Evolutionary conservation across 2,329 filamentous ascomycete species (phyloP), one percentile per base, ranked within the genome.

Genomic region (Fusarium xylarioides): DNA sequence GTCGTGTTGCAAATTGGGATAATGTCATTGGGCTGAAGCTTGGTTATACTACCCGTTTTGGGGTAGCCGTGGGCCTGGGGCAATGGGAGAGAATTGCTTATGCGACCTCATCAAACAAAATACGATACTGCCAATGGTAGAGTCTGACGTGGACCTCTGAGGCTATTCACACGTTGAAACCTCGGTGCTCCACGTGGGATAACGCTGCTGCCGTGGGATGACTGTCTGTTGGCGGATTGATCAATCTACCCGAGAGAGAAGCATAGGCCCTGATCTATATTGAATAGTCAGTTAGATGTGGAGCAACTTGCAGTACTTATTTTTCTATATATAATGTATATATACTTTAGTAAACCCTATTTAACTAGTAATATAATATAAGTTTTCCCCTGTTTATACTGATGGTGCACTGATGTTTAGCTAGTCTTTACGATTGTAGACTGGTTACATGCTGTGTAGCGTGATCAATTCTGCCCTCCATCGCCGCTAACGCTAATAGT

Each of bases 1-100:
- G 34, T 63, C 28, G n/a, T 34, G 44, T 71, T 71, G 46, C 53
- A 68, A 71, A 71, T 71, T 68, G 61, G 44, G 37, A 40, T 11
- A 59, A 35, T 66, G 46, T 28, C 26, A 73, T 73, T 73, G 70
- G 69, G 28, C 18, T 56, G 26, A 18, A n/a, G 28, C 21, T 66
- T 70, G 59, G 69, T n/a, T 56, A 30, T 21, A 28, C 18, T 26
- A 30, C 8, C 42, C 23, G 32, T 58, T 52, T 30, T 21, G 34
- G 42, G 42, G 7, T n/a, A 30, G 26, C 44, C 30, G 42, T 38
- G 46, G 21, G 28, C 46, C 23, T 52, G 32, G 21, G n/a, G 21
- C 16, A 28, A 21, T 52, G 49, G 16, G 16, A 46, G 35, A 37
- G 30, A 66, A 34, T 37, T 26, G n/a, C 34, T 66, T 47, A 70